Conservation (phyloP, 495 filamentous ascomycete genomes). For the Xylaria scruposa region DNA sequence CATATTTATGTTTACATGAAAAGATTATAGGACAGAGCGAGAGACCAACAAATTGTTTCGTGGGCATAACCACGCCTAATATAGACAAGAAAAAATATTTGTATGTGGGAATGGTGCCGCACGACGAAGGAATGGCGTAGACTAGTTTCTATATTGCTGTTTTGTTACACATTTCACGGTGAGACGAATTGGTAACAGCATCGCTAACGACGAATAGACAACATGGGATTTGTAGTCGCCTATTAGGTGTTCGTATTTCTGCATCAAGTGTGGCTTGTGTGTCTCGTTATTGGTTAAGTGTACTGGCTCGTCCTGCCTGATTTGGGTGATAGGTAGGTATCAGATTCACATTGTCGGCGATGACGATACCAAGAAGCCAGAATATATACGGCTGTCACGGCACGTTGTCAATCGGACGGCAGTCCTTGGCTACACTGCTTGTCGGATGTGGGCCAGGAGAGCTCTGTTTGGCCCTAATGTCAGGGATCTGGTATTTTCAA, state of each 20-base stretch:
- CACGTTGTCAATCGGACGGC: slow-evolving; percentile 1
- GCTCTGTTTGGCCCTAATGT: neutral
- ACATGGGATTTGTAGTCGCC: neutral
- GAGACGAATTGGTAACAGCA: slow-evolving; percentile 18
- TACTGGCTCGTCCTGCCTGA: neutral
- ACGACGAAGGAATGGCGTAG: neutral
- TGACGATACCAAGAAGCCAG: neutral
- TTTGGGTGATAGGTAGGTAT: neutral
- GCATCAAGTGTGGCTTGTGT: neutral
- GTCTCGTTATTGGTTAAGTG: neutral
- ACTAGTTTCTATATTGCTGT: neutral
- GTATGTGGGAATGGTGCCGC: neutral
- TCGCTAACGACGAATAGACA: neutral
- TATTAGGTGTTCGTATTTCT: slow-evolving; percentile 12
- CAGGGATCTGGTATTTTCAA: neutral
- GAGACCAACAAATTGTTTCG: neutral
- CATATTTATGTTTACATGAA: neutral
- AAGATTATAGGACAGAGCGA: neutral
- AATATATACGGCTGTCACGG: slow-evolving; percentile 6
- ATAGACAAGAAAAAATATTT: neutral
- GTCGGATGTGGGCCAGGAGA: slow-evolving; percentile 15
- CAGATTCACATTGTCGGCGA: slow-evolving; percentile 1
- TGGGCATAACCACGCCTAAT: neutral
- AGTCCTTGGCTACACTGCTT: slow-evolving; percentile 1
- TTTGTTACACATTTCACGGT: slow-evolving; percentile 12